Evolutionary conservation across 2,329 filamentous ascomycete species (phyloP).

Genomic region (Akanthomyces muscarius): DNA sequence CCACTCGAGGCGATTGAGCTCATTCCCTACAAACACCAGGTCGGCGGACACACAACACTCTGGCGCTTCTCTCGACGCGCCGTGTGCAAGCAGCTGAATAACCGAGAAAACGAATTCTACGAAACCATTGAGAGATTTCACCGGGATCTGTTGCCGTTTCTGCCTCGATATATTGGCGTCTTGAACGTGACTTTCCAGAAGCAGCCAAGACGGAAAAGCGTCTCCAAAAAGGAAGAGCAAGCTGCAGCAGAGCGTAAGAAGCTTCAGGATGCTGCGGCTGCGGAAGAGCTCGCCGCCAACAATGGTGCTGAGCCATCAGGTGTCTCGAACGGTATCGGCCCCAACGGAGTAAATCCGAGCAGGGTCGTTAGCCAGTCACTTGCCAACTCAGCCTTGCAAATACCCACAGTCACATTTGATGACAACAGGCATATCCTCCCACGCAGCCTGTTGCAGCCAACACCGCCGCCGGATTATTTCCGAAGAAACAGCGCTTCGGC

Average conservation of each 20-base stretch:
- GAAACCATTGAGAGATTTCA: constrained; percentile 91
- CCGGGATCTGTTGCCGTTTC: constrained; percentile 81
- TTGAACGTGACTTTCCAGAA: constrained; percentile 95
- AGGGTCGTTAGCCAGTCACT: constrained; percentile 70
- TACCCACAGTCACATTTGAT: constrained; percentile 88
- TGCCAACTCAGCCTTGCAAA: constrained; percentile 56
- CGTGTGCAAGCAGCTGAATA: constrained; percentile 97
- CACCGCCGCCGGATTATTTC: constrained; percentile 34
- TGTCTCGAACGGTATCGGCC: constrained; percentile 13
- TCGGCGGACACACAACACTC: constrained; percentile 92
- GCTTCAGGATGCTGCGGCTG: constrained; percentile 28
- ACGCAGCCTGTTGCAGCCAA: constrained; percentile 69
- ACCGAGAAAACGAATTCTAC: constrained; percentile 97
- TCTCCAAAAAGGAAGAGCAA: constrained; percentile 47
- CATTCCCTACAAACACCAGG: constrained; percentile 95
- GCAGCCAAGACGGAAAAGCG: constrained; percentile 62
- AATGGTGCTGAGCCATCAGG: constrained; percentile 8
- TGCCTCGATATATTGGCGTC: constrained; percentile 95
- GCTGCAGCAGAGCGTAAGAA: constrained; percentile 34
- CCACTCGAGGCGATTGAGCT: constrained; percentile 90
- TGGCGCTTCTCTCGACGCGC: constrained; percentile 94
- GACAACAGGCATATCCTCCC: constrained; percentile 94
- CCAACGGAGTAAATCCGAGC: constrained; percentile 21
- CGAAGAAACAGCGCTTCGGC: constrained; percentile 33
- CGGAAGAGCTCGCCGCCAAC: constrained; percentile 18